Base-by-base conservation (phyloP, 768 basidiomycete genomes). In the Trametes gibbosa region DNA sequence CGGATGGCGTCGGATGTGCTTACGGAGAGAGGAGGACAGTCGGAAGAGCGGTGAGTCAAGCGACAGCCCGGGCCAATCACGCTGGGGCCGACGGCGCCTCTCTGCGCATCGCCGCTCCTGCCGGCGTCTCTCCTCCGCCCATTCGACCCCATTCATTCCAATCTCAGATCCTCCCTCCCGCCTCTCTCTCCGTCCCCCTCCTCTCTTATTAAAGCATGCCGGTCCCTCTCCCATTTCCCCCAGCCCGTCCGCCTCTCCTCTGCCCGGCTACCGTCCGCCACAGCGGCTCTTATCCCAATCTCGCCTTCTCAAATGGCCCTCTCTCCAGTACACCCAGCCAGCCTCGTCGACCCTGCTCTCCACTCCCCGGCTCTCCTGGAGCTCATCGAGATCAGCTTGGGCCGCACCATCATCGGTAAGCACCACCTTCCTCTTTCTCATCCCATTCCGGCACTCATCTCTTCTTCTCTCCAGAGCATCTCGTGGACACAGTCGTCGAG, bases 331-430 rank as follows among this genome's bases (percentile, higher is more conserved):
- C 80, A 81, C 72, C 72, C 69, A 12, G 79, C 81, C 0, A 77
- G 75, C 62, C 84, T 90, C 69, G 83, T 89, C 49, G 83, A 88
- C 73, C 77, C 86, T 17, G 70, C 84, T 0, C 68, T 74, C 0
- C 89, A 90, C 70, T 82, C 84, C 1, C 83, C 83, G 14, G 85
- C 81, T 14, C 79, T 90, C 49, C 77, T 90, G 53, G 79, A 89
- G 70, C 83, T 92, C 63, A 74, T 90, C 65, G 82, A 85, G 64
- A 71, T 86, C 66, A 84, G 86, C 73, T 73, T 90, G 59, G 77
- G 83, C 50, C 74, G 77, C 51, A 77, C 79, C 29, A 71, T 91
- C 69, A 83, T 88, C 53, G 87, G 89, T 90, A 64, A 45, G 86
- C 81, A 3, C 5, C 81, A 3, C 43, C 25, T 32, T 24, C 46